These are phyloP conservation scores for Blastocladiella britannica DNA, from an alignment of 192 early-diverging fungal genomes.

Conservation along the genomic window DNA sequence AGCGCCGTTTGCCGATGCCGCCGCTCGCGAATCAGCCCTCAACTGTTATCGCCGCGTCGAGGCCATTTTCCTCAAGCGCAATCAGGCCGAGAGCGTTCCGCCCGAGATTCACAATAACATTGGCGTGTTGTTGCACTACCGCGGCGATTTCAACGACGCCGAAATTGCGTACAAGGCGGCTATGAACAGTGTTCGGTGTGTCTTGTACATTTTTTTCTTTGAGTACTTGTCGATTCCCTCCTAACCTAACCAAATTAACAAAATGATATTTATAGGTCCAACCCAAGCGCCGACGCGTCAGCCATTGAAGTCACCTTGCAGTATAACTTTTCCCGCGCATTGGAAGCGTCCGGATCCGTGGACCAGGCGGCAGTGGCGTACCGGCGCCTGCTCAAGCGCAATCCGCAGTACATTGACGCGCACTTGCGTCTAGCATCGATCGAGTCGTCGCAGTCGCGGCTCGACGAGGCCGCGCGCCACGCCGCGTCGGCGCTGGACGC, in stretches of 20 bases:
- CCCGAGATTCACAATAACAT: conserved; percentile 74
- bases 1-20: too few relatives aligned
- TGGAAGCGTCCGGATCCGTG: conserved; percentile 13
- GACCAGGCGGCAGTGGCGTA: conserved; percentile 44
- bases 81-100: conserved; percentile 8
- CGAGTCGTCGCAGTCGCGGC: conserved; percentile 23
- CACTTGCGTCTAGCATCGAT: conserved; percentile 57
- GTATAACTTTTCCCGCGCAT: conserved; percentile 43
- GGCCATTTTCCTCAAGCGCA: too few relatives aligned
- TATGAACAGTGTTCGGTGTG: too few relatives aligned
- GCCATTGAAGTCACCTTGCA: too few relatives aligned
- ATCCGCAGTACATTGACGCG: conserved; percentile 60
- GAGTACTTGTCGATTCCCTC: too few relatives aligned
- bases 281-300: too few relatives aligned
- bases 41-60: too few relatives aligned
- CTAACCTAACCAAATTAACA: too few relatives aligned
- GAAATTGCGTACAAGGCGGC: conserved; percentile 7
- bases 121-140: conserved; percentile 49
- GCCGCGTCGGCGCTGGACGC: conserved; percentile 39
- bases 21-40: too few relatives aligned
- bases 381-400: conserved; percentile 28
- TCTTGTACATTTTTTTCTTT: too few relatives aligned
- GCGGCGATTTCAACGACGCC: conserved; percentile 14
- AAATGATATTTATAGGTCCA: too few relatives aligned
- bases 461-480: conserved; percentile 33